phyloP scores from a whole-genome alignment of 208 protist species.

The Wallacemonas sp. region DNA sequence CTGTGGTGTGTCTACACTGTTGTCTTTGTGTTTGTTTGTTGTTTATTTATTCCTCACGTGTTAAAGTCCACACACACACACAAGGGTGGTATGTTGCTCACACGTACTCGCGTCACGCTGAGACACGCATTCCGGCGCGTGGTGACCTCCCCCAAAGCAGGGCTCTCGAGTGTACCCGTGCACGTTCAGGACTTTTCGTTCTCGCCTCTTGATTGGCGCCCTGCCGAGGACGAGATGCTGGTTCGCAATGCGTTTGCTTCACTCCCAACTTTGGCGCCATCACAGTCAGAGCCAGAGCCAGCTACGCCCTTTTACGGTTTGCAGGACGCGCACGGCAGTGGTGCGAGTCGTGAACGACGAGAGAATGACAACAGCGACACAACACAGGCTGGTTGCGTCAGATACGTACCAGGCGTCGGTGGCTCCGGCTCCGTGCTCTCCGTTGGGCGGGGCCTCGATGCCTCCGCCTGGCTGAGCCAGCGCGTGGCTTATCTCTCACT shows the following conservation, averaged over 20 bases:
- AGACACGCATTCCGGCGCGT: slow-evolving; percentile 3
- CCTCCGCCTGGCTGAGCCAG: slow-evolving; percentile 36
- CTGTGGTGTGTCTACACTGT: too few species aligned
- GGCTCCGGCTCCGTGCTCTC: slow-evolving; percentile 70
- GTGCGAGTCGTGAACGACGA: too few species aligned
- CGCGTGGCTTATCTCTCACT: slow-evolving; percentile 64
- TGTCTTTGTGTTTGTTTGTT: too few species aligned
- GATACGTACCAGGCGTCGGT: slow-evolving; percentile 73
- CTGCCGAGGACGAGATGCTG: slow-evolving; percentile 34
- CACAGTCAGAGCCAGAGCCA: too few species aligned
- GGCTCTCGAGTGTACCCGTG: background rate
- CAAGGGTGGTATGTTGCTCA: background rate
- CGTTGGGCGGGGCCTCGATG: slow-evolving; percentile 18
- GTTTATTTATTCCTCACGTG: too few species aligned
- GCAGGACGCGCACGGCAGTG: too few species aligned
- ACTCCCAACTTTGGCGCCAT: slow-evolving; percentile 94
- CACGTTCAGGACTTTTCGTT: slow-evolving; percentile 2
- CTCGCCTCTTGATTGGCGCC: background rate
- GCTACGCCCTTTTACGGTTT: too few species aligned
- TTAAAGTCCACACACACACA: too few species aligned
- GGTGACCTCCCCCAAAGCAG: background rate
- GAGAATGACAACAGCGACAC: slow-evolving; percentile 81
- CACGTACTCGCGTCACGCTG: slow-evolving; percentile 8
- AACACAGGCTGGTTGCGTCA: slow-evolving; percentile 44
- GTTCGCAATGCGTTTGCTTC: slow-evolving; percentile 60